These are phyloP conservation scores for Eucalyptus guilfoylei DNA, from an alignment of 345 rosid species.

Conservation along the genomic window DNA sequence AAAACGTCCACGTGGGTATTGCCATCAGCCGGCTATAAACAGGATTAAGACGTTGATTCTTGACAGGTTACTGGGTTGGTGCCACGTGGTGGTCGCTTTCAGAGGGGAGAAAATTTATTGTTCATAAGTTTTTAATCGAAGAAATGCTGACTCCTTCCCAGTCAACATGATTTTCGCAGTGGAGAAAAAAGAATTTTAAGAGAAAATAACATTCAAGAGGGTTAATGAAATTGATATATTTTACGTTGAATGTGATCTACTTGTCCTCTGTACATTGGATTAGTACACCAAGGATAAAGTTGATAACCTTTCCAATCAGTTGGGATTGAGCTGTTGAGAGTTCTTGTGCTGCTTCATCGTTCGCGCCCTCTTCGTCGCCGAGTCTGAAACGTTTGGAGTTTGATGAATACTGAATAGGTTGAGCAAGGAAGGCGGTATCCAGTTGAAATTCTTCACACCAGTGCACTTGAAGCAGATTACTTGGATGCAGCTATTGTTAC, in stretches of 20 bases:
- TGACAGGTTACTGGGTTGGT: background rate
- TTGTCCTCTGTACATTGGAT: background rate
- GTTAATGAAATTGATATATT: background rate
- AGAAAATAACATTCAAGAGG: background rate
- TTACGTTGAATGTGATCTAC: background rate
- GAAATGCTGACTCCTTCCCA: background rate
- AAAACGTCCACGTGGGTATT: background rate
- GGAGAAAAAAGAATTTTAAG: background rate
- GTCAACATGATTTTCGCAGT: background rate
- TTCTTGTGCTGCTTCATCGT: constrained; percentile 14
- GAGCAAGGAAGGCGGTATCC: no score
- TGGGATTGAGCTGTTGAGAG: constrained; percentile 47
- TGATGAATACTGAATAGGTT: background rate
- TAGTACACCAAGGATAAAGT: background rate
- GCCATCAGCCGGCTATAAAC: background rate
- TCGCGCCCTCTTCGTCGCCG: background rate
- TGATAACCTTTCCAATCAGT: constrained; percentile 10
- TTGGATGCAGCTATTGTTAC: no score
- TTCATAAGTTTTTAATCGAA: background rate
- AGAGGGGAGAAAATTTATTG: background rate
- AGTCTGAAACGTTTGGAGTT: background rate
- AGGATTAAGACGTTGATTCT: background rate
- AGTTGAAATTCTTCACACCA: no score
- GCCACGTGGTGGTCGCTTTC: background rate
- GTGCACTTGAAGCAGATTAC: no score